Conservation (phyloP, 306 rosid species). For the Vigna mungo region DNA sequence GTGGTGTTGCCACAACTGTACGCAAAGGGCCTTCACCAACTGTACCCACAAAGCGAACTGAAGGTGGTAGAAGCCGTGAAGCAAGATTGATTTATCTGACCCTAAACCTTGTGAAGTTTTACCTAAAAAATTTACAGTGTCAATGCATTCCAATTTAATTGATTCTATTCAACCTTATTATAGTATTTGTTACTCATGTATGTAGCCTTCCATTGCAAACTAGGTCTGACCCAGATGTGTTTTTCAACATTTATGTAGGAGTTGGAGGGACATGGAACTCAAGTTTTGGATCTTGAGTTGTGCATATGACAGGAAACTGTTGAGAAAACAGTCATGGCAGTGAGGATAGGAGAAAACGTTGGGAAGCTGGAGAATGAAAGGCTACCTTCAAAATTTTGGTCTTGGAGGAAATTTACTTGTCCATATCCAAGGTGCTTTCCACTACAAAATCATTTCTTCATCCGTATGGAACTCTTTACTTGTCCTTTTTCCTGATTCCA, state of each 20-base stretch:
- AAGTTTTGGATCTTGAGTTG: slow-evolving; percentile 50
- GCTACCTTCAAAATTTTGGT: no score
- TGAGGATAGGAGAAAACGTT: no score
- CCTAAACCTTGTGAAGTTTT: slow-evolving; percentile 76
- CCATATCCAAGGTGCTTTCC: no score
- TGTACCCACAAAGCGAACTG: slow-evolving; percentile 79
- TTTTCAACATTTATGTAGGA: slow-evolving; percentile 57
- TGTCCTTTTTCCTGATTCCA: no score
- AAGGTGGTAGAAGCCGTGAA: slow-evolving; percentile 93
- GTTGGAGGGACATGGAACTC: slow-evolving; percentile 65
- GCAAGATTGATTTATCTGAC: slow-evolving; percentile 78
- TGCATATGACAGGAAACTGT: no score
- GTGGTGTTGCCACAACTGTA: slow-evolving; percentile 75
- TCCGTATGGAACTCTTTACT: no score
- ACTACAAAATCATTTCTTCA: no score
- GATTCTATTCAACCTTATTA: background rate
- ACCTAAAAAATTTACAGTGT: slow-evolving; percentile 36
- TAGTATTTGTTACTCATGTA: background rate
- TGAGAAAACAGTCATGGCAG: no score
- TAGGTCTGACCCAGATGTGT: slow-evolving; percentile 6
- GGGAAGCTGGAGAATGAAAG: no score
- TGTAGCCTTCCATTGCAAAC: slow-evolving; percentile 17
- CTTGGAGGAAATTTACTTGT: no score
- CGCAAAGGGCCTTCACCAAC: slow-evolving; percentile 82
- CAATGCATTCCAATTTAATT: background rate